Evolutionary conservation across 208 protist species (phyloP), one percentile per base, ranked within the genome.

Genomic region (Trypanosoma conorhini): DNA sequence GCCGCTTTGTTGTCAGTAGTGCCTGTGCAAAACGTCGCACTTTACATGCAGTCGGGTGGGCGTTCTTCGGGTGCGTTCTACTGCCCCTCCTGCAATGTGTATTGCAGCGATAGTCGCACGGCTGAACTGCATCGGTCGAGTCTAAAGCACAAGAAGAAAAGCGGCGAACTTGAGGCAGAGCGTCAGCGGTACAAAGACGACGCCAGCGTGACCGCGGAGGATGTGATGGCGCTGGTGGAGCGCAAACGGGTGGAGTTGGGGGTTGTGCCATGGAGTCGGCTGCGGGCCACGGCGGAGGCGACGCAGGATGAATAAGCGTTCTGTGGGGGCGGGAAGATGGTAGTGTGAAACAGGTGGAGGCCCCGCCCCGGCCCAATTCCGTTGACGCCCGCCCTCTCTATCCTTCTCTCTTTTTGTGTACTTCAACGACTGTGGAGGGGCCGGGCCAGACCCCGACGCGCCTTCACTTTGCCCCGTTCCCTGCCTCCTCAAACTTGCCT

Each of bases 171-270:
- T 0, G 85, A 77, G 51, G 69, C 67, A 56, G 83, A 94, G 60
- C 63, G 67, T 56, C 74, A 63, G 60, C 62, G 75, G 46, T 94
- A 92, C 59, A 91, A 91, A 48, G 80, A 83, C 44, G 87, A 92
- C 59, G 76, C 64, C 5, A 81, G 86, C 17, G 85, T 94, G 30
- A 92, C 89, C 0, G 74, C 74, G 0, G 79, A 80, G 8, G 89
- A 95, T 74, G 83, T 95, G n/a, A 78, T 81, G 76, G 78, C 70
- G 12, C 70, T 95, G 28, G 85, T 95, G 60, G 73, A 77, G 30
- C 82, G 87, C 65, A 87, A 88, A 64, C 77, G 80, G 13, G 58
- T 67, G 22, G 85, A 92, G 63, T 77, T 87, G 7, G 81, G 78
- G 21, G 50, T 89, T 24, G 35, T 72, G 21, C 61, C 86, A 33